phyloP scores from a whole-genome alignment of 495 filamentous ascomycete genomes.

The Lasiosphaeria miniovina region DNA sequence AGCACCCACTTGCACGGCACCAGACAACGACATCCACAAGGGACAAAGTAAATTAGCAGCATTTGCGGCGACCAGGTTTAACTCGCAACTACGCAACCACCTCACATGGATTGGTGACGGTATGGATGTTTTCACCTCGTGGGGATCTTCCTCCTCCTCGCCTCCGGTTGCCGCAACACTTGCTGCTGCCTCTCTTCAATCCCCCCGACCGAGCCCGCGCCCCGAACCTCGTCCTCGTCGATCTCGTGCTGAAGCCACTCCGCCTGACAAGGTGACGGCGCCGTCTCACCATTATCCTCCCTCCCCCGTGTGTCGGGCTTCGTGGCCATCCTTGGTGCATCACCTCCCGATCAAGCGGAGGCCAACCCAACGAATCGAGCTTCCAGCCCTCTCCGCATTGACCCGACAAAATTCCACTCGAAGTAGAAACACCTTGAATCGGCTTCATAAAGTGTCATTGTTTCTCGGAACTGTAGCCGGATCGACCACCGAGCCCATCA shows the following conservation, averaged over 20 bases:
- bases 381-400: not conserved
- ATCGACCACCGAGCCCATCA: not conserved
- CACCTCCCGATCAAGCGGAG: not conserved
- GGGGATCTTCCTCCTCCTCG: constrained; percentile 27
- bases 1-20: constrained; percentile 29
- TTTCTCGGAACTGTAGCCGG: not conserved
- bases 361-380: not conserved
- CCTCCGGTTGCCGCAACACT: constrained; percentile 1
- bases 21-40: constrained; percentile 38
- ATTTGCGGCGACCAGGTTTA: constrained; percentile 36
- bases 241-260: not conserved
- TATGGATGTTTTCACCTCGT: constrained; percentile 28
- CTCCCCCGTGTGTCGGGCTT: not conserved
- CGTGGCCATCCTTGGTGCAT: not conserved
- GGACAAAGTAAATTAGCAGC: constrained; percentile 38
- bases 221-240: not conserved
- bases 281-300: not conserved
- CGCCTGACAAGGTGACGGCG: not conserved
- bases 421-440: not conserved
- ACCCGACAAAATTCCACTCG: not conserved
- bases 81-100: constrained; percentile 33
- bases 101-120: constrained; percentile 31
- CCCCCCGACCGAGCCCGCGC: not conserved
- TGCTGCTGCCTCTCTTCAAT: constrained; percentile 4
- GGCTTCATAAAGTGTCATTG: not conserved